Evolutionary conservation across 2,329 filamentous ascomycete genomes (phyloP), one percentile per base, ranked within the genome.

Genomic region (Aspergillus amoenus): DNA sequence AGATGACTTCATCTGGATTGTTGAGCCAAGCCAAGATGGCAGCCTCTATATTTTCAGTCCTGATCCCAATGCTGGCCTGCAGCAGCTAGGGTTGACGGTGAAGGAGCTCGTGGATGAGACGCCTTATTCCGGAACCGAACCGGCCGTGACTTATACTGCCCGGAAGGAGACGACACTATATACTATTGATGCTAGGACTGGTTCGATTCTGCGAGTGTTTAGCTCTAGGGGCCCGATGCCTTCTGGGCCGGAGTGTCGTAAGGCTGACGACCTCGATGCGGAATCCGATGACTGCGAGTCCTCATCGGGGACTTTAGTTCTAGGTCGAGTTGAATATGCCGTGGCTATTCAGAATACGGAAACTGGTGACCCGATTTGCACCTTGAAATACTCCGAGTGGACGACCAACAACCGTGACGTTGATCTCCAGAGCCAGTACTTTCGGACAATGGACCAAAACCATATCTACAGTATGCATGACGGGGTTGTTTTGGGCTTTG

Each of bases 341-440:
- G 88, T 99, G 59, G 86, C 84, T 55, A 95, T 99, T 44, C 88
- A 92, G 63, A 88, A 90, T 59, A 84, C 82, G 44, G 84, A 89
- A 64, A 87, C 85, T 3, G 88, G 88, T 1, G 84, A 88, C 58
- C 84, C 86, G 7, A 88, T 99, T 61, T 96, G 92, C 68, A 96
- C 91, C 0, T 84, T 99, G 64, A 93, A 87, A 63, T 99, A 95
- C 70, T 89, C 91, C 11, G 94, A 99, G 73, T 99, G 94, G 94
- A 88, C 87, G 0, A 90, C 93, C 13, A 99, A 99, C 73, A 95
- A 89, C 58, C 90, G 88, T 59, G 93, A 99, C 73, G 85, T 85
- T 61, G 94, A 99, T 70, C 84, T 99, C 6, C 87, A 91, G 66
- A 84, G 84, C 49, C 91, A 97, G 69, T 94, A 97, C 68, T 84